Percentiles rank a stretch among this genome's conserved stretches.
Evolutionary conservation across 179 eudicot genomes (phyloP).

Genomic region (Actinidia chinensis): DNA sequence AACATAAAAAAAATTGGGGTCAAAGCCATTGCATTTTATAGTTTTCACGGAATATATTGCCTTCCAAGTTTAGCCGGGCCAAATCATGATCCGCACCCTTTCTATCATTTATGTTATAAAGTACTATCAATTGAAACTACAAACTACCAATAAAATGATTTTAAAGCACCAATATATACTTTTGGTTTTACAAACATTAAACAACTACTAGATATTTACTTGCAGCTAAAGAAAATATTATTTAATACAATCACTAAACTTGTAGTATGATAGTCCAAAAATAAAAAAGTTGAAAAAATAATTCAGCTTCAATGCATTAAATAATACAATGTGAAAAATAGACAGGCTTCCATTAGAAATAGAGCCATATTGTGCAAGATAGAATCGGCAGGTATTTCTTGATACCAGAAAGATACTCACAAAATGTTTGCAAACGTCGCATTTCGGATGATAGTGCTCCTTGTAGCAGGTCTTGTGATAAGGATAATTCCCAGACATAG

Average conservation of each 20-base stretch:
- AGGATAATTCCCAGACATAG: constrained; percentile 65
- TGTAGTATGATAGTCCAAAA: constrained; percentile 8
- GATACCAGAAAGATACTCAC: constrained; percentile 46
- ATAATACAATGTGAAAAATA: not conserved
- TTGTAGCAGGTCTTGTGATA: constrained; percentile 86
- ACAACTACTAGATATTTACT: not conserved
- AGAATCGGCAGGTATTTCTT: constrained; percentile 14
- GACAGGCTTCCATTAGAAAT: not conserved
- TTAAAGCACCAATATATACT: not conserved
- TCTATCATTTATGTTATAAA: not conserved
- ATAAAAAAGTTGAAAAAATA: not conserved
- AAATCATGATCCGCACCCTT: not conserved
- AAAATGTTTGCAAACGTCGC: constrained; percentile 76
- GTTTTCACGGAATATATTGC: not conserved
- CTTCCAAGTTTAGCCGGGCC: not conserved
- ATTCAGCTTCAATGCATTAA: not conserved
- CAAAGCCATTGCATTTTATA: not conserved
- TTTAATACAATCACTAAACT: not conserved
- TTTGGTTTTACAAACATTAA: not conserved
- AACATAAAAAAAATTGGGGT: not conserved
- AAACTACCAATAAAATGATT: not conserved
- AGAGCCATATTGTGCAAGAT: constrained; percentile 8
- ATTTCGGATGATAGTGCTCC: constrained; percentile 83
- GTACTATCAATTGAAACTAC: not conserved
- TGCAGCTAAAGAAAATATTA: not conserved